Evolutionary conservation across 2,329 filamentous ascomycete genomes (phyloP), one percentile per base, ranked within the genome.

Genomic region (Pseudocercospora eumusae): DNA sequence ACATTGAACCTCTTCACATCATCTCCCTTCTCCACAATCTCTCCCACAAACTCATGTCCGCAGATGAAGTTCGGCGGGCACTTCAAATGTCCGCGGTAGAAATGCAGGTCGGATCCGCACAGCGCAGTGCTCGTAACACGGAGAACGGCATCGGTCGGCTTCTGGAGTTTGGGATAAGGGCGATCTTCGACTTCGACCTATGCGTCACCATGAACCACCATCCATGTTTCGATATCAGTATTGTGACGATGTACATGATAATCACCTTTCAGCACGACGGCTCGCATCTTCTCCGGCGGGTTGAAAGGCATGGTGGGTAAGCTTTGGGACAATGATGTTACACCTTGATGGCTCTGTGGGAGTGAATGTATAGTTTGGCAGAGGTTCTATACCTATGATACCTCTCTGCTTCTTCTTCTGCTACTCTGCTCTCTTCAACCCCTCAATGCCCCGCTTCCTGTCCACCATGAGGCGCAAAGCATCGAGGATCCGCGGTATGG

Each of bases 61-160:
- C 70, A 73, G 61, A 88, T 84, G 71, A 87, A 87, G 33, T 81
- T 84, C 0, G 88, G 85, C 0, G 77, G 81, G 6, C 87, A 88
- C 23, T 86, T 83, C 73, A 96, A 87, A 70, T 92, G 88, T 36
- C 93, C 93, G 50, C 92, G 89, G 78, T 88, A 96, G 58, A 91
- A 87, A 76, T 96, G 93, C 40, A 96, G 82, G 73, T 96, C 92
- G 72, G 90, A 93, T 74, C 93, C 93, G 75, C 93, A 97, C 31
- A 97, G 83, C 15, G 91, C 93, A 25, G 92, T 90, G 69, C 90
- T 90, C 63, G 86, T 83, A 20, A 96, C 91, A 75, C 91, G 93
- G 72, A 96, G 86, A 68, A 96, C 87, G 61, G 93, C 84, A 74
- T 96, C 93, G 60, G 82, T 84, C 5, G 85, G 82, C 62, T 90